Conservation (phyloP, 345 rosid genomes). For the Aurinia saxatilis region DNA sequence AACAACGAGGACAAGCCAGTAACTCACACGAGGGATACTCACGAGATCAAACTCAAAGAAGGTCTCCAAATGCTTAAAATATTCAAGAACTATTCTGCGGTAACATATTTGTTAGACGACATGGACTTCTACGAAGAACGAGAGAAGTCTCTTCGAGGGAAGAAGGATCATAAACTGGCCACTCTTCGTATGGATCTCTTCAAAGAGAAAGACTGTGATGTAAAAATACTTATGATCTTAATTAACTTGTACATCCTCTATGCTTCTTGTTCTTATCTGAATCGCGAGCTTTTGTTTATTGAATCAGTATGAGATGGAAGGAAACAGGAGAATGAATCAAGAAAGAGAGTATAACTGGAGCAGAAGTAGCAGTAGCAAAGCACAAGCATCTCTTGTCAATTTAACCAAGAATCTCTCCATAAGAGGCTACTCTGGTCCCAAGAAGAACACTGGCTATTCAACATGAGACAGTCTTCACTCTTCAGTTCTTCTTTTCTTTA, state of each 20-base stretch:
- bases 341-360: slow-evolving; percentile 16
- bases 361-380: slow-evolving; percentile 17
- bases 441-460: slow-evolving; percentile 23
- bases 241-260: slow-evolving; percentile 5
- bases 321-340: slow-evolving; percentile 29
- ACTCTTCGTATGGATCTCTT: slow-evolving; percentile 35
- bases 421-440: slow-evolving; percentile 24
- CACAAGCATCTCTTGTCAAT: slow-evolving; percentile 35
- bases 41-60: slow-evolving; percentile 61
- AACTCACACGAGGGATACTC: slow-evolving; percentile 74
- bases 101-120: slow-evolving; percentile 55
- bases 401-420: slow-evolving; percentile 55
- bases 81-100: slow-evolving; percentile 43
- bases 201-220: slow-evolving; percentile 36
- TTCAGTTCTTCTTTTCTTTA: background rate
- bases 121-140: slow-evolving; percentile 59
- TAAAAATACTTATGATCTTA: slow-evolving; percentile 21
- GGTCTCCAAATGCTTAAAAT: slow-evolving; percentile 66
- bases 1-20: slow-evolving; percentile 60
- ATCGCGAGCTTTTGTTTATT: background rate
- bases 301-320: slow-evolving; percentile 20
- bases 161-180: slow-evolving; percentile 37
- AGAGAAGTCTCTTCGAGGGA: slow-evolving; percentile 39
- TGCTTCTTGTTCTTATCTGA: background rate
- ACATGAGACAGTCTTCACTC: background rate